These are phyloP conservation scores for Verticillium zaregamsianum DNA, from an alignment of 2,329 filamentous ascomycete species.

Conservation along the genomic window DNA sequence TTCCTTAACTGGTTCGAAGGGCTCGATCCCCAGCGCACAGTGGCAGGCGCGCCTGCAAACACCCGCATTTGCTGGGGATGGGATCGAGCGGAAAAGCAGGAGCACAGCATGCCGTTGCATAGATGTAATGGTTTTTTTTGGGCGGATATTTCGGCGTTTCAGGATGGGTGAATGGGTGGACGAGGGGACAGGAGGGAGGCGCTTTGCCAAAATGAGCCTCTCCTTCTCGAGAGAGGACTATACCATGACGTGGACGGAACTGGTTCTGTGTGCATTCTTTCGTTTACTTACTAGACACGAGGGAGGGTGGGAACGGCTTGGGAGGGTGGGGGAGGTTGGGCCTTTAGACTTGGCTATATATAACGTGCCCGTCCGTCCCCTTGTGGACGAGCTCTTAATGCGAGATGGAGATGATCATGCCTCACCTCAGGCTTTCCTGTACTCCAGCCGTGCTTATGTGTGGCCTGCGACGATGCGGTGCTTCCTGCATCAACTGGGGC, in stretches of 20 bases:
- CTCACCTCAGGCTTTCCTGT: neutral
- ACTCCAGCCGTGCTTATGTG: too few relatives aligned
- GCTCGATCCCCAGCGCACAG: neutral
- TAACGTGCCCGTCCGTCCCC: neutral
- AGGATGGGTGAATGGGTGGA: neutral
- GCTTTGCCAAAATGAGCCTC: neutral
- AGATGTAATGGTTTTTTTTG: neutral
- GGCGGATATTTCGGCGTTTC: neutral
- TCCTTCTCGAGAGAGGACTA: neutral
- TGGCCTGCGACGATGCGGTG: too few relatives aligned
- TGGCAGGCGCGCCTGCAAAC: neutral
- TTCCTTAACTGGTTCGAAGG: neutral
- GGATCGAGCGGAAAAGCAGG: neutral
- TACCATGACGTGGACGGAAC: neutral
- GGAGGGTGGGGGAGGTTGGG: neutral
- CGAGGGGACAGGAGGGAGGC: neutral
- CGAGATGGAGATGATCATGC: constrained; percentile 1
- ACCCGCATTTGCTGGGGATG: neutral
- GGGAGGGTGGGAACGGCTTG: neutral
- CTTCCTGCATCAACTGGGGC: too few relatives aligned
- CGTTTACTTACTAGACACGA: neutral
- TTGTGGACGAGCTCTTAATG: neutral
- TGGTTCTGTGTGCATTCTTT: neutral
- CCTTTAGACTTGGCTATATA: neutral
- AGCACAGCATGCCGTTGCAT: neutral